Evolutionary conservation across 2,329 filamentous ascomycete genomes (phyloP).

Genomic region (Rhexocercosporidium sp.): DNA sequence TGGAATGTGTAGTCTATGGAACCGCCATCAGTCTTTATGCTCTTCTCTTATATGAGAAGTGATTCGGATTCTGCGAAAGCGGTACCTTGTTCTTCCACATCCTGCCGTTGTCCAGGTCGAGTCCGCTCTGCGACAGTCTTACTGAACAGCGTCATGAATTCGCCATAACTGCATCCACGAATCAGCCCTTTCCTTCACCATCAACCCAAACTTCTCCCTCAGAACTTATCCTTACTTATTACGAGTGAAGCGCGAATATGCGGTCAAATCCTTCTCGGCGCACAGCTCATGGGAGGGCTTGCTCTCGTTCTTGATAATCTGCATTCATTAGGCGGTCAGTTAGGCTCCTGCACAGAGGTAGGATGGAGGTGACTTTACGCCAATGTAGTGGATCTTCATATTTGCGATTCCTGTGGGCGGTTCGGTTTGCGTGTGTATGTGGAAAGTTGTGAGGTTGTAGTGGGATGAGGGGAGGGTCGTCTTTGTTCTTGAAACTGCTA

Average conservation of each 20-base stretch:
- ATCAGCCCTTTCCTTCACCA: slow-evolving; percentile 7
- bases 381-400: slow-evolving; percentile 69
- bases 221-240: slow-evolving; percentile 57
- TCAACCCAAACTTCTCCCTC: background rate
- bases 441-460: background rate
- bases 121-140: slow-evolving; percentile 89
- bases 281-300: slow-evolving; percentile 79
- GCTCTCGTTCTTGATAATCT: slow-evolving; percentile 83
- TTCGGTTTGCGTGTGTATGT: background rate
- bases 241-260: slow-evolving; percentile 81
- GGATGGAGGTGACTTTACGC: slow-evolving; percentile 58
- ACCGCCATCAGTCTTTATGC: background rate
- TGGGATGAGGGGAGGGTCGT: background rate
- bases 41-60: background rate
- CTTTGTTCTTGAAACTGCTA: slow-evolving; percentile 13
- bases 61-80: slow-evolving; percentile 8
- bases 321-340: slow-evolving; percentile 37
- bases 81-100: slow-evolving; percentile 80
- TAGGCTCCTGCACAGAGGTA: slow-evolving; percentile 18
- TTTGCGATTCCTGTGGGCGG: background rate
- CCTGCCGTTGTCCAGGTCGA: slow-evolving; percentile 78
- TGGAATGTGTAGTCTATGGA: slow-evolving; percentile 74
- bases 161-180: slow-evolving; percentile 49
- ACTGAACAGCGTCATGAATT: slow-evolving; percentile 83
- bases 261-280: slow-evolving; percentile 76